Percentiles rank a stretch among this genome's conserved stretches.
phyloP scores from a whole-genome alignment of 2,329 filamentous ascomycete species.

The Diplodia corticola region DNA sequence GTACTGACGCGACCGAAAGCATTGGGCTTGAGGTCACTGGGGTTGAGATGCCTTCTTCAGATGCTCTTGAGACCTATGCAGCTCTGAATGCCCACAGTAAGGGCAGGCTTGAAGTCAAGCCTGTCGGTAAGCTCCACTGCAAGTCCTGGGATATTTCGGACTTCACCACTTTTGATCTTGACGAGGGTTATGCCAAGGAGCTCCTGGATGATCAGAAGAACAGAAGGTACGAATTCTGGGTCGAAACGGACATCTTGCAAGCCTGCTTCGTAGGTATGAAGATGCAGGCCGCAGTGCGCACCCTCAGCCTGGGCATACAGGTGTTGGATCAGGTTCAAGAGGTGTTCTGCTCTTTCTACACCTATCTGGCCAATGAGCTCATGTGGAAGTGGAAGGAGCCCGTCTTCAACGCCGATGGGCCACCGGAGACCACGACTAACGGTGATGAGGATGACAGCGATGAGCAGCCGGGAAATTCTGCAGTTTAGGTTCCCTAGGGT shows the following conservation, averaged over 20 bases:
- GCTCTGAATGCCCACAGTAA: constrained; percentile 33
- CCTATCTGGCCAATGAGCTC: constrained; percentile 47
- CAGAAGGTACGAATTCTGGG: constrained; percentile 54
- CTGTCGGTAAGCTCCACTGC: constrained; percentile 56
- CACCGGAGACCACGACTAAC: not conserved
- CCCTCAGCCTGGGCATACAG: not conserved
- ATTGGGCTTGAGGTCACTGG: constrained; percentile 45
- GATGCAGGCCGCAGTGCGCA: constrained; percentile 35
- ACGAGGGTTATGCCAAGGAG: constrained; percentile 35
- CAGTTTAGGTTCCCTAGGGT: not conserved
- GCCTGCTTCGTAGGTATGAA: constrained; percentile 62
- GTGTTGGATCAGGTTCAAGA: constrained; percentile 40
- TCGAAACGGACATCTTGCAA: constrained; percentile 64
- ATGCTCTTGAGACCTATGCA: constrained; percentile 51
- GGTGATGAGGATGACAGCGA: not conserved
- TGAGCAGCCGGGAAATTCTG: not conserved
- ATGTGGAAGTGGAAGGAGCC: constrained; percentile 27
- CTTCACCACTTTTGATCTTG: constrained; percentile 41
- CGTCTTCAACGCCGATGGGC: not conserved
- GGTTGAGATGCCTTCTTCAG: constrained; percentile 50
- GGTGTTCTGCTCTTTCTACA: constrained; percentile 47
- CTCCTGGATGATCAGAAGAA: constrained; percentile 36
- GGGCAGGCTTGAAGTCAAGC: constrained; percentile 47
- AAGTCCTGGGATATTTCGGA: constrained; percentile 51
- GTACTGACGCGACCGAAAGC: constrained; percentile 29